A percentile compares a stretch with the other conserved stretches of the same genome.
These are phyloP conservation scores for Arabis hirsuta DNA, from an alignment of 345 rosid genomes.

Conservation along the genomic window DNA sequence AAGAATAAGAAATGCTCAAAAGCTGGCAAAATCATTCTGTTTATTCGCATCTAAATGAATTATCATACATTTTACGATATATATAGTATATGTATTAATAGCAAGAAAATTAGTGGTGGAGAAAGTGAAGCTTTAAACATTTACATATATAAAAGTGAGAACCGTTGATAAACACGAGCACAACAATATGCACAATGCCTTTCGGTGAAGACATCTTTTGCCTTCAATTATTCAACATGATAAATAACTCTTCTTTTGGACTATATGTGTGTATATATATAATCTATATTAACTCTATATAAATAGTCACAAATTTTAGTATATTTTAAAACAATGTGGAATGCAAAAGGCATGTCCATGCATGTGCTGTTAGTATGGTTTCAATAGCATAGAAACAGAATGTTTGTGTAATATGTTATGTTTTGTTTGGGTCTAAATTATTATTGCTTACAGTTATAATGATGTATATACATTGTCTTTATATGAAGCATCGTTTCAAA, in stretches of 20 bases:
- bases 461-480: constrained; percentile 6
- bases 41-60: neutral
- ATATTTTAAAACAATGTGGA: neutral
- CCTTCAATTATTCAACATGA: neutral
- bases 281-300: neutral
- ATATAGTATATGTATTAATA: neutral
- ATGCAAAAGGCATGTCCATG: neutral
- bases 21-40: constrained; percentile 21
- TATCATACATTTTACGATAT: constrained; percentile 18
- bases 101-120: neutral
- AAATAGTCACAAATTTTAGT: neutral
- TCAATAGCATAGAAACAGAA: neutral
- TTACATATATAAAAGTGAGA: neutral
- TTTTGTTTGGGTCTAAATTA: constrained; percentile 4
- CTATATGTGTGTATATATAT: neutral
- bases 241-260: constrained; percentile 12
- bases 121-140: neutral
- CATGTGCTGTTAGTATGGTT: neutral
- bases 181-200: constrained; percentile 15
- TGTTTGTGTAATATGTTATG: constrained; percentile 23
- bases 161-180: constrained; percentile 13
- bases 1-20: constrained; percentile 26
- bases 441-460: neutral
- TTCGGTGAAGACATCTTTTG: constrained; percentile 13
- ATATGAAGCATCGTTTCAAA: neutral